Conservation (phyloP, 2,329 filamentous ascomycete species). For the Juglanconis sp. region DNA sequence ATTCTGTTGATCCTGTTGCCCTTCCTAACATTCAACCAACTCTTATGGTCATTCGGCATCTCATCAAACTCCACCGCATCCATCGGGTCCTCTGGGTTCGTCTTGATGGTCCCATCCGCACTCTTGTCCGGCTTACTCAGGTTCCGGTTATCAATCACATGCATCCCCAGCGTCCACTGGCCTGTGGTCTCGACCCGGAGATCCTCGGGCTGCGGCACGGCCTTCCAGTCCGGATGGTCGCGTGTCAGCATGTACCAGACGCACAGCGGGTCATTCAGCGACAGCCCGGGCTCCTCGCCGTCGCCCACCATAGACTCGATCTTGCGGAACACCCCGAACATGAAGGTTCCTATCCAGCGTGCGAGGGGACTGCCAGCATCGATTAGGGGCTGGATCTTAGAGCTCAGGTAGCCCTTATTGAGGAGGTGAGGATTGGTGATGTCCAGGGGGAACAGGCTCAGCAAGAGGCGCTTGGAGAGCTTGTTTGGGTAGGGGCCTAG, state of each 20-base stretch:
- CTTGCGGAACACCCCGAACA: slow-evolving; percentile 67
- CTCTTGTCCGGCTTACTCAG: slow-evolving; percentile 49
- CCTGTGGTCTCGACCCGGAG: slow-evolving; percentile 85
- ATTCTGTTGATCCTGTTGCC: slow-evolving; percentile 82
- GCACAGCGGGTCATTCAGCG: slow-evolving; percentile 73
- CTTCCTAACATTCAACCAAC: slow-evolving; percentile 69
- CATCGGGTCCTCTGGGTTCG: slow-evolving; percentile 38
- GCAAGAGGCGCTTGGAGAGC: slow-evolving; percentile 60
- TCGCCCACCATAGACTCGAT: slow-evolving; percentile 61
- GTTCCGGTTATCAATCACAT: slow-evolving; percentile 72
- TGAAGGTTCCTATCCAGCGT: slow-evolving; percentile 69
- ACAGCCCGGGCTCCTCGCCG: slow-evolving; percentile 57
- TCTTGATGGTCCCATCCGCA: slow-evolving; percentile 26
- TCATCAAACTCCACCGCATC: slow-evolving; percentile 49
- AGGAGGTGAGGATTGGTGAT: slow-evolving; percentile 71
- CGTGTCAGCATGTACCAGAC: slow-evolving; percentile 73
- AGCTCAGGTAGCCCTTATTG: slow-evolving; percentile 55
- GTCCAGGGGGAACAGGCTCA: slow-evolving; percentile 74
- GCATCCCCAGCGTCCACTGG: slow-evolving; percentile 94
- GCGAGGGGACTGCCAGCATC: slow-evolving; percentile 68
- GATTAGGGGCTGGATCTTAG: slow-evolving; percentile 52
- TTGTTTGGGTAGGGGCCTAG: slow-evolving; percentile 61
- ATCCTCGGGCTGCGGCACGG: slow-evolving; percentile 64
- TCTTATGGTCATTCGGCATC: slow-evolving; percentile 67
- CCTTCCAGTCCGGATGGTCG: slow-evolving; percentile 56